phyloP scores from a whole-genome alignment of 441 rosid species.

The Macaranga tanarius region DNA sequence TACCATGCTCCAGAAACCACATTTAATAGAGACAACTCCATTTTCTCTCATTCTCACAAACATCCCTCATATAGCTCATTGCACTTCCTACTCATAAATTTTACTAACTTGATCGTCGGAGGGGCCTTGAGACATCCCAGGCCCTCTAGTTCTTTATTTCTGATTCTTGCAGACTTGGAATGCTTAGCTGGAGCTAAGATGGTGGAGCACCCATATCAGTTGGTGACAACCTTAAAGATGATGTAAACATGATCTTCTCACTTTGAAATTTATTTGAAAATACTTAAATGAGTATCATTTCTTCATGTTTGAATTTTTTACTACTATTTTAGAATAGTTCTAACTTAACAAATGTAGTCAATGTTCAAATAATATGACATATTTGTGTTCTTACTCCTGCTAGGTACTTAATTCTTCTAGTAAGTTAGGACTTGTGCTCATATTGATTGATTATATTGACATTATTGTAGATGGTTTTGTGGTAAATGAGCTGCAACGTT shows the following conservation, averaged over 20 bases:
- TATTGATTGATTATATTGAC: slow-evolving; percentile 18
- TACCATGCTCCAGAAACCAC: too few relatives aligned
- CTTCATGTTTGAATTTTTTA: slow-evolving; percentile 1
- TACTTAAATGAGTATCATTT: background rate
- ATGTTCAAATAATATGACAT: background rate
- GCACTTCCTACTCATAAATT: too few relatives aligned
- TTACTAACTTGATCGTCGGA: too few relatives aligned
- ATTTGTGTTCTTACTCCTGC: background rate
- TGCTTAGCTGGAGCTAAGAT: too few relatives aligned
- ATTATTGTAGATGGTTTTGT: slow-evolving; percentile 62
- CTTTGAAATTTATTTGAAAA: slow-evolving; percentile 2
- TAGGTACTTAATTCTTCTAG: background rate
- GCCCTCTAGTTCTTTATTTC: too few relatives aligned
- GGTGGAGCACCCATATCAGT: too few relatives aligned
- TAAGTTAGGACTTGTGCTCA: background rate
- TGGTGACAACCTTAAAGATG: slow-evolving; percentile 97
- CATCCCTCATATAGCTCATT: too few relatives aligned
- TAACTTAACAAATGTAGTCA: background rate
- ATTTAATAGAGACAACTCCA: too few relatives aligned
- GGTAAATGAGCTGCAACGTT: slow-evolving; percentile 85
- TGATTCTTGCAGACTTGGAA: too few relatives aligned
- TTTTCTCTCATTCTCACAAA: too few relatives aligned
- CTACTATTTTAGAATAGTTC: background rate
- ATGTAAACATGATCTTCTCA: slow-evolving; percentile 44
- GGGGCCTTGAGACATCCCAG: too few relatives aligned